These are phyloP conservation scores for Phialemonium atrogriseum DNA, from an alignment of 2,329 filamentous ascomycete species.

Conservation along the genomic window DNA sequence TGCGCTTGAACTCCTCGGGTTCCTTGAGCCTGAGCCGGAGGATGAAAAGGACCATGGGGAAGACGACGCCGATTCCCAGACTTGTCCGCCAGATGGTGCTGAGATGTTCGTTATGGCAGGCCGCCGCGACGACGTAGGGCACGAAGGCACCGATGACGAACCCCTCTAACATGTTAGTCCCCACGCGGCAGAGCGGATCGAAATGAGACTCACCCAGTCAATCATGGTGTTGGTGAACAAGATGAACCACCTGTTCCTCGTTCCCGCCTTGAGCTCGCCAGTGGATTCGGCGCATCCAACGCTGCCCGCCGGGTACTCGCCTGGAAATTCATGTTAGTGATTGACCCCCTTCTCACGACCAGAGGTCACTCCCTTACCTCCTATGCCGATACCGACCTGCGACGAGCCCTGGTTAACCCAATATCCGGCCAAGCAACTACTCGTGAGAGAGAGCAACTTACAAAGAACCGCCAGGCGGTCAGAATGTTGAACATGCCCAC, in stretches of 20 bases:
- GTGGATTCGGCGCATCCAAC: conserved; percentile 80
- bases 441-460: conserved; percentile 28
- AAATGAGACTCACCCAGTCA: conserved; percentile 36
- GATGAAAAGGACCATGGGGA: conserved; percentile 62
- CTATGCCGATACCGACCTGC: conserved; percentile 64
- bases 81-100: conserved; percentile 75
- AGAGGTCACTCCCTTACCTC: too few species aligned
- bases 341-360: conserved; percentile 25
- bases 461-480: conserved; percentile 77
- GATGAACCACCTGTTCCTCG: conserved; percentile 85
- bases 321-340: conserved; percentile 24
- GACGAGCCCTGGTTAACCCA: conserved; percentile 12
- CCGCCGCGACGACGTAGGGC: conserved; percentile 53
- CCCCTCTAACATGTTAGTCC: conserved; percentile 32
- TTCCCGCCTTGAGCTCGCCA: conserved; percentile 70
- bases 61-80: conserved; percentile 71
- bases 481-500: conserved; percentile 67
- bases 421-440: too few species aligned
- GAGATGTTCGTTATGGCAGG: conserved; percentile 51
- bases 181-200: background rate
- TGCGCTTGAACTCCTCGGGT: conserved; percentile 65
- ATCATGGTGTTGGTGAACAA: conserved; percentile 87
- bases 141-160: conserved; percentile 77
- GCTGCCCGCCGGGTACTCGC: conserved; percentile 77
- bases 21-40: conserved; percentile 68